phyloP scores from a whole-genome alignment of 495 filamentous ascomycete species.

The Staphylotrichum longicolle region DNA sequence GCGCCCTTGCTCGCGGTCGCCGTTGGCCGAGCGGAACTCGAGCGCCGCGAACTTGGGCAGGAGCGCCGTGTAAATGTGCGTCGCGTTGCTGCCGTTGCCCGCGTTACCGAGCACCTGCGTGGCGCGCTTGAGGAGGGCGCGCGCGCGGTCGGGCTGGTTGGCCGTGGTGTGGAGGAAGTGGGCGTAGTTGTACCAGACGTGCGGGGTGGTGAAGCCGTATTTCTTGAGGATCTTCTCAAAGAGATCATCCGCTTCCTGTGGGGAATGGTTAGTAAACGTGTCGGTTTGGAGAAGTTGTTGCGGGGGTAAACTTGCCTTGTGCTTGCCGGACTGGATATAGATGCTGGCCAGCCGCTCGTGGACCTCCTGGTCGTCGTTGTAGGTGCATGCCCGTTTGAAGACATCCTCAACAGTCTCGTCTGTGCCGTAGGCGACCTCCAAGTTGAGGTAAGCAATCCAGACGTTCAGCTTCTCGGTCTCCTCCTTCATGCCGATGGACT shows the following conservation, averaged over 20 bases:
- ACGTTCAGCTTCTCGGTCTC: slow-evolving; percentile 89
- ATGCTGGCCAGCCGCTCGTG: slow-evolving; percentile 88
- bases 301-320: slow-evolving; percentile 48
- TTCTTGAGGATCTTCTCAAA: slow-evolving; percentile 85
- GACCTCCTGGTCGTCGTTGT: slow-evolving; percentile 87
- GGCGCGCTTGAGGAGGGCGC: slow-evolving; percentile 79
- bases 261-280: slow-evolving; percentile 38
- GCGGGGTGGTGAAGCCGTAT: slow-evolving; percentile 71
- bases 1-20: slow-evolving; percentile 85
- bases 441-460: slow-evolving; percentile 90
- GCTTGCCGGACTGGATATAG: slow-evolving; percentile 86
- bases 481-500: slow-evolving; percentile 82
- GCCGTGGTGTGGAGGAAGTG: slow-evolving; percentile 78
- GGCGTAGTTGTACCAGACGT: slow-evolving; percentile 92
- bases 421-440: slow-evolving; percentile 87
- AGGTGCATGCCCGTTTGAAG: slow-evolving; percentile 90
- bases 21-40: slow-evolving; percentile 81
- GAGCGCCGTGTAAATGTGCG: slow-evolving; percentile 67
- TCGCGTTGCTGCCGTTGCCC: slow-evolving; percentile 30
- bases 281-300: background rate
- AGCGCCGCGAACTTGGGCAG: slow-evolving; percentile 85
- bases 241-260: slow-evolving; percentile 82
- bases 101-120: slow-evolving; percentile 64
- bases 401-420: slow-evolving; percentile 81
- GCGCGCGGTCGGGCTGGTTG: slow-evolving; percentile 67